Evolutionary conservation across 371 early-diverging fungal genomes (phyloP), one percentile per base, ranked within the genome.

Genomic region (Synchytrium microbalum): DNA sequence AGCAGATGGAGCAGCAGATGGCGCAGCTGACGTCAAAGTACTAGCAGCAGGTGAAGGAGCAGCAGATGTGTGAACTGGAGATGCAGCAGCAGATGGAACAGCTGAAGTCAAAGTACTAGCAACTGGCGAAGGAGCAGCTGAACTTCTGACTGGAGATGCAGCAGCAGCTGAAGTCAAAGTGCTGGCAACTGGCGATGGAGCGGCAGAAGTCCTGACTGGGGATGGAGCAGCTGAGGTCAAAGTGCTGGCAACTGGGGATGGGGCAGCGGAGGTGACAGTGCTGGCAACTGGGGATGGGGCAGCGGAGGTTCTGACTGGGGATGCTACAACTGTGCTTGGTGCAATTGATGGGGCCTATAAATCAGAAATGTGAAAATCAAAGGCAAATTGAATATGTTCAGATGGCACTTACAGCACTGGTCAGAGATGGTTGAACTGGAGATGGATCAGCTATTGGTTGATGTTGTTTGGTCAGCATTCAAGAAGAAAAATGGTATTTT

Each of bases 201-300:
- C 46, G 46, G 46, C 19, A 19, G 10, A 5, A 38, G 46, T 19
- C 19, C 19, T 38, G 46, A 38, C 46, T 38, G 46, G 46, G 5
- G 46, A 38, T 38, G 46, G 46, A 38, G 46, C 46, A 10, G 46
- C 46, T 38, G 19, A 38, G 10, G 46, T 19, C 10, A 38, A 10
- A 38, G 10, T 38, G 46, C 46, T 38, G 46, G 46, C 46, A 38
- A 38, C 46, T 38, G 46, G 46, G 10, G n/a, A n/a, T n/a, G n/a
- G n/a, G n/a, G 19, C 46, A 10, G 46, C 46, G 5, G 19, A 38
- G 10, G 46, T 19, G 46, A 38, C 46, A 38, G 10, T 38, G 46
- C 46, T 38, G 46, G 46, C 46, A 38, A 38, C 46, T 38, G 46
- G 46, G n/a, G n/a, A n/a, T n/a, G n/a, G n/a, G n/a, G n/a, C n/a